phyloP scores from a whole-genome alignment of 495 filamentous ascomycete genomes.

The Polyplosphaeria fusca region DNA sequence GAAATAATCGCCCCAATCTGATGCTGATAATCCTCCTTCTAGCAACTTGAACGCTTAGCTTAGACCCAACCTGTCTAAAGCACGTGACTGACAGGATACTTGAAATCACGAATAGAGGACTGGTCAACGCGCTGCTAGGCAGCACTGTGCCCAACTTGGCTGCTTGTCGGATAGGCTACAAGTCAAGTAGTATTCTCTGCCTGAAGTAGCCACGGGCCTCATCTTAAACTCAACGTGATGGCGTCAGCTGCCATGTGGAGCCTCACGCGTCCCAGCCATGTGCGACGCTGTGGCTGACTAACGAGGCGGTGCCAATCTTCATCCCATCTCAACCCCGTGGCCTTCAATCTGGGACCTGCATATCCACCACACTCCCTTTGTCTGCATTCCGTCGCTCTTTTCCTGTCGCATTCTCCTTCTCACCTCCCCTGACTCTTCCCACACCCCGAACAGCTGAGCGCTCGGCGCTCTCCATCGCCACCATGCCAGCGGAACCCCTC shows the following conservation, averaged over 20 bases:
- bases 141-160: too few species aligned
- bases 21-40: too few species aligned
- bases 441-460: background rate
- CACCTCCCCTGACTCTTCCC: background rate
- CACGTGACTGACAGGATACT: too few species aligned
- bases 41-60: too few species aligned
- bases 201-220: too few species aligned
- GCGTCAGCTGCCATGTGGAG: background rate
- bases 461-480: background rate
- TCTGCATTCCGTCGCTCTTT: background rate
- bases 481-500: conserved; percentile 42
- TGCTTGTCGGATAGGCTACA: too few species aligned
- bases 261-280: background rate
- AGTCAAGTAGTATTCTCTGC: too few species aligned
- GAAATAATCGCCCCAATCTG: too few species aligned
- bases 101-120: too few species aligned
- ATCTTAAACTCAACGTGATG: background rate
- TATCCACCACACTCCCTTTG: background rate
- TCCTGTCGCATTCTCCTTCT: background rate
- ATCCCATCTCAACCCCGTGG: background rate
- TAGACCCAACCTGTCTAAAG: too few species aligned
- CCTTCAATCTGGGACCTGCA: background rate
- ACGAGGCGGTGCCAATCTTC: background rate
- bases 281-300: background rate
- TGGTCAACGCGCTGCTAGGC: too few species aligned